These are phyloP conservation scores for Camelina sativa DNA, from an alignment of 345 rosid genomes.

Conservation along the genomic window DNA sequence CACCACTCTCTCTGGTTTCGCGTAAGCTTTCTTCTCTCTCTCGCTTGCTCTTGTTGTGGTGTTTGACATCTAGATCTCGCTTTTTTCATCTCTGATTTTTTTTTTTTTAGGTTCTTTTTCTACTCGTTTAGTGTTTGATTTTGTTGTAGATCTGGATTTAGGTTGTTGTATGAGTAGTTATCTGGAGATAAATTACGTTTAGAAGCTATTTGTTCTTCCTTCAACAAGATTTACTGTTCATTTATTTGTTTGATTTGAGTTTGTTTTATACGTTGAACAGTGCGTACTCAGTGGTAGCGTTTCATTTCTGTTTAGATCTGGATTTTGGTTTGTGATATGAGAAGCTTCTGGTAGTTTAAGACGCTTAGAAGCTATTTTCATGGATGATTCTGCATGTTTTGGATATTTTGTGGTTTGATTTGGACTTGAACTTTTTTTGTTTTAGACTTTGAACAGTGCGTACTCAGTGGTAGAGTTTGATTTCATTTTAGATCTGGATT, in stretches of 20 bases:
- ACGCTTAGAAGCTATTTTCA: neutral
- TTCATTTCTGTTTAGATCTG: conserved; percentile 13
- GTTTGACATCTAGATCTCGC: neutral
- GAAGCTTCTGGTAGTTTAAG: neutral
- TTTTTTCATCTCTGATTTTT: neutral
- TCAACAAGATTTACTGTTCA: neutral
- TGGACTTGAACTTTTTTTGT: neutral
- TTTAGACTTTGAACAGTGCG: conserved; percentile 31
- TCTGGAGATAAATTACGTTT: neutral
- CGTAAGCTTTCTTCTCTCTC: conserved; percentile 44
- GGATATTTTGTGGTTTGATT: neutral
- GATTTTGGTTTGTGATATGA: neutral
- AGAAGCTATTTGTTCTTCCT: neutral
- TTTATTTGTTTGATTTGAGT: neutral
- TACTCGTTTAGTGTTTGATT: neutral
- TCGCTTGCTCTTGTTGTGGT: neutral
- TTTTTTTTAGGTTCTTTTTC: neutral
- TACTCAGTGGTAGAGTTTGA: neutral
- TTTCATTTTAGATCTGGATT: conserved; percentile 15
- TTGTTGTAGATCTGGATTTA: conserved; percentile 15
- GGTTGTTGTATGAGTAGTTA: neutral
- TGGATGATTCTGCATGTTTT: neutral
- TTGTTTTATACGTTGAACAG: neutral
- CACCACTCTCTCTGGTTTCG: conserved; percentile 43
- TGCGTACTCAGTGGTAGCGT: no score